Evolutionary conservation across 2,329 filamentous ascomycete species (phyloP).

Genomic region (Dothideomycetes sp.): DNA sequence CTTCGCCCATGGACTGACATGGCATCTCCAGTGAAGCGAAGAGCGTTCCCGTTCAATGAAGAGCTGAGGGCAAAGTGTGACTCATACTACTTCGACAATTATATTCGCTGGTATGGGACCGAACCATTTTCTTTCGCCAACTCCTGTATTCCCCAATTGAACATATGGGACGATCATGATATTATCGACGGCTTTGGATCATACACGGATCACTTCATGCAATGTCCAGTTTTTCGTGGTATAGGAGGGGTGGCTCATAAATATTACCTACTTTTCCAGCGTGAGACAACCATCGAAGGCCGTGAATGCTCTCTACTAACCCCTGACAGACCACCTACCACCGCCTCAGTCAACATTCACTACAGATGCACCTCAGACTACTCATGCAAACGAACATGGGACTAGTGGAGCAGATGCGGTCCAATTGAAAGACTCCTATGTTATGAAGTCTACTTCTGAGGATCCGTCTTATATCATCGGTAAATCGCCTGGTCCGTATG

Average conservation of each 20-base stretch:
- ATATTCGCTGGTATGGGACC: slow-evolving; percentile 58
- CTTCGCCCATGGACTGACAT: slow-evolving; percentile 56
- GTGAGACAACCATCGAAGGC: too few species aligned
- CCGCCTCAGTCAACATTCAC: slow-evolving; percentile 81
- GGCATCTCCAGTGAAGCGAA: slow-evolving; percentile 47
- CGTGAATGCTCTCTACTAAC: too few species aligned
- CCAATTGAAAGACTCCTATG: slow-evolving; percentile 65
- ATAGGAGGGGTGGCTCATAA: slow-evolving; percentile 47
- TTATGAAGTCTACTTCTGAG: slow-evolving; percentile 45
- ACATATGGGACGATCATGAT: slow-evolving; percentile 56
- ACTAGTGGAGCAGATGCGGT: slow-evolving; percentile 52
- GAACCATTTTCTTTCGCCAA: slow-evolving; percentile 50
- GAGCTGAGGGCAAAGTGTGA: slow-evolving; percentile 48
- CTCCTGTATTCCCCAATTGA: slow-evolving; percentile 51
- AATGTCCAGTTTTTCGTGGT: slow-evolving; percentile 52
- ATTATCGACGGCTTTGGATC: slow-evolving; percentile 58
- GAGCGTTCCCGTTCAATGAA: slow-evolving; percentile 54
- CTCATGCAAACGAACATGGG: slow-evolving; percentile 22
- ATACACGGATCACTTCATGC: slow-evolving; percentile 58
- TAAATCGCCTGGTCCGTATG: slow-evolving; percentile 56
- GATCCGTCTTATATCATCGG: slow-evolving; percentile 74
- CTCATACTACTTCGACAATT: slow-evolving; percentile 51
- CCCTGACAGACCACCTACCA: slow-evolving; percentile 72
- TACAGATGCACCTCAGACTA: slow-evolving; percentile 53
- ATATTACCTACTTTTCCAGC: slow-evolving; percentile 54